A percentile compares a stretch with the other conserved stretches of the same genome.
These are phyloP conservation scores for Lizonia empirigonia DNA, from an alignment of 2,329 filamentous ascomycete species.

Conservation along the genomic window DNA sequence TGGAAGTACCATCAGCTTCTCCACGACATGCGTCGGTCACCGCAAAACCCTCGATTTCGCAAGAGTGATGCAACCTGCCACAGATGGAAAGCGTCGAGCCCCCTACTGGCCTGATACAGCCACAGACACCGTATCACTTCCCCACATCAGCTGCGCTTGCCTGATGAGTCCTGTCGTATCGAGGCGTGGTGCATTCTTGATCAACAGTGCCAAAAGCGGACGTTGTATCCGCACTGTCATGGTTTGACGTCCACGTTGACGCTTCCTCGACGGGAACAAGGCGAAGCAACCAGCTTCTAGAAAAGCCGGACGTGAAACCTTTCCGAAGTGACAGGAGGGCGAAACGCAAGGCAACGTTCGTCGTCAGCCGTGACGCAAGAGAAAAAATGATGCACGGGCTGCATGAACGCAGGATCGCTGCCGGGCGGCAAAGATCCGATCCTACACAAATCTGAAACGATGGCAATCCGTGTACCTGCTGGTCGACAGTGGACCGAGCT, in stretches of 20 bases:
- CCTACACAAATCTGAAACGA: slow-evolving; percentile 31
- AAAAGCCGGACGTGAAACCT: slow-evolving; percentile 40
- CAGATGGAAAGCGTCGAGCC: slow-evolving; percentile 14
- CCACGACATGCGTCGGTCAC: slow-evolving; percentile 5
- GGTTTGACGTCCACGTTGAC: slow-evolving; percentile 30
- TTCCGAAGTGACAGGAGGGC: slow-evolving; percentile 32
- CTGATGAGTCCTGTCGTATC: slow-evolving; percentile 14
- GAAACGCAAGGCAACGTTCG: slow-evolving; percentile 25
- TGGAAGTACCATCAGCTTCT: not conserved
- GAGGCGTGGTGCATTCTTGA: slow-evolving; percentile 17
- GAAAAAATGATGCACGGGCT: slow-evolving; percentile 28
- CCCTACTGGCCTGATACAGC: slow-evolving; percentile 24
- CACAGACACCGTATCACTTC: slow-evolving; percentile 20
- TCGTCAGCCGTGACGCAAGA: slow-evolving; percentile 23
- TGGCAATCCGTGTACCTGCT: slow-evolving; percentile 21
- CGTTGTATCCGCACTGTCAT: slow-evolving; percentile 25
- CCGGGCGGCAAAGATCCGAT: slow-evolving; percentile 16
- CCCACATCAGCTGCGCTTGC: slow-evolving; percentile 26
- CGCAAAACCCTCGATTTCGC: not conserved
- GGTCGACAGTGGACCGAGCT: slow-evolving; percentile 11
- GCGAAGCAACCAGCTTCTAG: slow-evolving; percentile 33
- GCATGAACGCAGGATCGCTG: slow-evolving; percentile 35
- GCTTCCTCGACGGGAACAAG: slow-evolving; percentile 22
- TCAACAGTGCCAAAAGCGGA: slow-evolving; percentile 21
- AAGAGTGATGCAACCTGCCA: slow-evolving; percentile 18